These are phyloP conservation scores for Fraxinus anomala DNA, from an alignment of 257 asterid species.

Conservation along the genomic window DNA sequence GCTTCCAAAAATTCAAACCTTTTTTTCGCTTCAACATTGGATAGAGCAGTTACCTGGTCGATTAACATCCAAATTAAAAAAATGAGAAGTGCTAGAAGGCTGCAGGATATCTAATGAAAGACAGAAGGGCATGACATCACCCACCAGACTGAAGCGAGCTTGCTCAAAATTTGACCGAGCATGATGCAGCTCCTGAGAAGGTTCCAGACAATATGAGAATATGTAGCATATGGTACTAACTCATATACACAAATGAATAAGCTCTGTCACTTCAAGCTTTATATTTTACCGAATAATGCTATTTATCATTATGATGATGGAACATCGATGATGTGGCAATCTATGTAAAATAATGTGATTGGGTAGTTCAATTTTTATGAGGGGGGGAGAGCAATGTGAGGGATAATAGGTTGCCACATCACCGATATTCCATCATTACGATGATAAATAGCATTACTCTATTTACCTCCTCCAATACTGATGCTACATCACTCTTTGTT, in stretches of 20 bases:
- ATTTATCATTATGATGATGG: no score
- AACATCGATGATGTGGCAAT: no score
- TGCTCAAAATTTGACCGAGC: constrained; percentile 92
- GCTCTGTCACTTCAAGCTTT: constrained; percentile 15
- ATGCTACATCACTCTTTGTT: constrained; percentile 80
- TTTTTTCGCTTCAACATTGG: constrained; percentile 92
- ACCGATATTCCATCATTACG: no score
- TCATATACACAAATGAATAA: constrained; percentile 20
- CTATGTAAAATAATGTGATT: no score
- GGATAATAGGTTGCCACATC: no score
- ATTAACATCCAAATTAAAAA: constrained; percentile 28
- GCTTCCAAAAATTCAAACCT: constrained; percentile 97
- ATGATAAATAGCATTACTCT: no score
- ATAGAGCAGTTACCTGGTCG: constrained; percentile 80
- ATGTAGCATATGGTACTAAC: constrained; percentile 7
- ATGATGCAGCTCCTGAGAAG: constrained; percentile 83
- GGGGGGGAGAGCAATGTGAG: no score
- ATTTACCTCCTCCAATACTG: constrained; percentile 80
- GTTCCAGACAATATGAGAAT: constrained; percentile 25
- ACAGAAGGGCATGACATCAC: constrained; percentile 26
- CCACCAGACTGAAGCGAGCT: constrained; percentile 90
- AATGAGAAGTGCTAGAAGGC: constrained; percentile 11
- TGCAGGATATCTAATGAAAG: constrained; percentile 21
- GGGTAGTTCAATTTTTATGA: no score
- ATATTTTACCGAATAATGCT: constrained; percentile 42